A percentile compares a stretch with the other conserved stretches of the same genome.
phyloP scores from a whole-genome alignment of 169 alveolate species.

The Babesia bigemina region DNA sequence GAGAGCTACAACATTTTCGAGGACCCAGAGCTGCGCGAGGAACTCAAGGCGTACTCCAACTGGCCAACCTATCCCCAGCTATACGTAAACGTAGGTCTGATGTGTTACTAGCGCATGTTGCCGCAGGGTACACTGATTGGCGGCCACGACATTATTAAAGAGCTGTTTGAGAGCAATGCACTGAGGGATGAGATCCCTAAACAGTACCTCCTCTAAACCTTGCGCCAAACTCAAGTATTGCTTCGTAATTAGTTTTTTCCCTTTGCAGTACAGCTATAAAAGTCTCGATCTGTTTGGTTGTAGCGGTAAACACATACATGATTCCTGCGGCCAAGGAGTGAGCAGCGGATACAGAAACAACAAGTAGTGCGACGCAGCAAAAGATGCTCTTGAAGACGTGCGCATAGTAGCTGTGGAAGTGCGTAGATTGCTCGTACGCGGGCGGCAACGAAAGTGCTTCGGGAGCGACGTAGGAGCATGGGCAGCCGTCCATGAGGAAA shows the following conservation, averaged over 20 bases:
- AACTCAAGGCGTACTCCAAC: constrained; percentile 86
- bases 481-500: constrained; percentile 21
- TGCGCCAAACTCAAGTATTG: too few relatives aligned
- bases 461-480: constrained; percentile 11
- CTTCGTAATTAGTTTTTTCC: constrained; percentile 40
- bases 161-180: constrained; percentile 70
- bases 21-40: constrained; percentile 82
- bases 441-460: constrained; percentile 1
- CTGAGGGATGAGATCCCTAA: constrained; percentile 65
- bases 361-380: background rate
- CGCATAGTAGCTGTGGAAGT: constrained; percentile 2
- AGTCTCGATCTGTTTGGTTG: background rate
- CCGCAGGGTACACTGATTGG: constrained; percentile 72
- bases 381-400: background rate
- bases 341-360: background rate
- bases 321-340: too few relatives aligned
- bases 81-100: constrained; percentile 81
- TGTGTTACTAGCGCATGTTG: too few relatives aligned
- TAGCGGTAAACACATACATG: too few relatives aligned
- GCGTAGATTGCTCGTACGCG: constrained; percentile 7
- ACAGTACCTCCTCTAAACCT: constrained; percentile 25
- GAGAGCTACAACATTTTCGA: constrained; percentile 84
- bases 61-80: constrained; percentile 95
- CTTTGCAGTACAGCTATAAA: constrained; percentile 24
- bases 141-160: constrained; percentile 80